Conservation (phyloP, 2,329 filamentous ascomycete species). For the Diaporthe amygdali region DNA sequence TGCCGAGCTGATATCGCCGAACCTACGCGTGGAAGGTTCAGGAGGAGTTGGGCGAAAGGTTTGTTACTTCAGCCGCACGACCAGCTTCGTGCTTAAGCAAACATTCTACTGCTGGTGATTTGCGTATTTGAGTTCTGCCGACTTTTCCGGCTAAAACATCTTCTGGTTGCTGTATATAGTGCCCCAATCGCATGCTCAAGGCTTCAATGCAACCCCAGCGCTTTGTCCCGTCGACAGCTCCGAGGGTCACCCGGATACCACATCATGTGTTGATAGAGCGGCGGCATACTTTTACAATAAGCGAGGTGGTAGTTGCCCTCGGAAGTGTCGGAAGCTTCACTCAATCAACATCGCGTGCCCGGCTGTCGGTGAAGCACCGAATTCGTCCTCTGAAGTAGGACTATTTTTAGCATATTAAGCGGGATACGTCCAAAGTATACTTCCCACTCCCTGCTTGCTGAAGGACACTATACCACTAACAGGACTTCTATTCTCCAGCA, state of each 20-base stretch:
- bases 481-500: no score
- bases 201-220: not conserved
- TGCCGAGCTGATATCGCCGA: not conserved
- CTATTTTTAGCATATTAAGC: not conserved
- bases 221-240: not conserved
- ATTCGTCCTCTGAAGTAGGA: not conserved
- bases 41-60: not conserved
- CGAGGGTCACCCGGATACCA: not conserved
- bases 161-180: not conserved
- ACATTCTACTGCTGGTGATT: not conserved
- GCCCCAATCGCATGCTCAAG: not conserved
- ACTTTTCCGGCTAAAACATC: not conserved
- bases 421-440: not conserved
- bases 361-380: not conserved
- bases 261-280: not conserved
- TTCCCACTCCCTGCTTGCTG: no score
- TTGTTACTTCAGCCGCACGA: not conserved
- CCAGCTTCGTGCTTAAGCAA: not conserved
- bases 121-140: not conserved
- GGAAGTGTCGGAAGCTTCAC: not conserved
- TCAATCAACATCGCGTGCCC: not conserved
- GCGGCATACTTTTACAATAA: not conserved
- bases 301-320: not conserved
- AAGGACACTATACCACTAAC: no score
- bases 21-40: not conserved